Evolutionary conservation across 257 asterid genomes (phyloP).

Genomic region (Solanum tarapatanum): DNA sequence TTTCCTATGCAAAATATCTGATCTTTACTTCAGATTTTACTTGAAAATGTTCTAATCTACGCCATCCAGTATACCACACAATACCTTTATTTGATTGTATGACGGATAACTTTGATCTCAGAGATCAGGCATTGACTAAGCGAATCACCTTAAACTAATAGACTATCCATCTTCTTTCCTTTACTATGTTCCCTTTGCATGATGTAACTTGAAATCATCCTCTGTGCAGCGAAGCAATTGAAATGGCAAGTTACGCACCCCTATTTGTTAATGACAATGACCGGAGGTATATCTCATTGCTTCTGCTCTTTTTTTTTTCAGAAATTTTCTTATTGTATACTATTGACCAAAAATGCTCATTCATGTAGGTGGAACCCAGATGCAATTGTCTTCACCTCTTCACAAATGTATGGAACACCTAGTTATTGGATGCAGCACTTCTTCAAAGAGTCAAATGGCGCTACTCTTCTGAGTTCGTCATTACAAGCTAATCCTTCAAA

Average conservation of each 20-base stretch:
- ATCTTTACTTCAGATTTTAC: not conserved
- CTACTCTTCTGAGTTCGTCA: conserved; percentile 56
- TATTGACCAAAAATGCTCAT: not conserved
- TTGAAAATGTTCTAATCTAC: not conserved
- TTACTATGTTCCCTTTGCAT: not conserved
- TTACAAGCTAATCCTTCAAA: conserved; percentile 34
- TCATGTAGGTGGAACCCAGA: conserved; percentile 75
- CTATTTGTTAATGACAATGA: conserved; percentile 67
- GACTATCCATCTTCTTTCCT: not conserved
- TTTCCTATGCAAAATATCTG: not conserved
- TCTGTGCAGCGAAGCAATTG: conserved; percentile 54
- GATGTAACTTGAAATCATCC: not conserved
- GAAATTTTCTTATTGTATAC: not conserved
- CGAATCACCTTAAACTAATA: not conserved
- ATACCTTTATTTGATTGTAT: not conserved
- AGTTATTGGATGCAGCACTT: conserved; percentile 98
- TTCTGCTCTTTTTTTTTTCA: not conserved
- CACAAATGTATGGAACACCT: conserved; percentile 70
- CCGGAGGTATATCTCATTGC: conserved; percentile 34
- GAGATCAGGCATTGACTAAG: not conserved
- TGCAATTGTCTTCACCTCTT: conserved; percentile 85
- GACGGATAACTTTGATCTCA: not conserved
- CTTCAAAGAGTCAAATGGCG: conserved; percentile 83
- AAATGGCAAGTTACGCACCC: conserved; percentile 96
- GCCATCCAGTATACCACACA: not conserved